Conservation (phyloP, 805 yeast genomes). For the Starmerella floris region DNA sequence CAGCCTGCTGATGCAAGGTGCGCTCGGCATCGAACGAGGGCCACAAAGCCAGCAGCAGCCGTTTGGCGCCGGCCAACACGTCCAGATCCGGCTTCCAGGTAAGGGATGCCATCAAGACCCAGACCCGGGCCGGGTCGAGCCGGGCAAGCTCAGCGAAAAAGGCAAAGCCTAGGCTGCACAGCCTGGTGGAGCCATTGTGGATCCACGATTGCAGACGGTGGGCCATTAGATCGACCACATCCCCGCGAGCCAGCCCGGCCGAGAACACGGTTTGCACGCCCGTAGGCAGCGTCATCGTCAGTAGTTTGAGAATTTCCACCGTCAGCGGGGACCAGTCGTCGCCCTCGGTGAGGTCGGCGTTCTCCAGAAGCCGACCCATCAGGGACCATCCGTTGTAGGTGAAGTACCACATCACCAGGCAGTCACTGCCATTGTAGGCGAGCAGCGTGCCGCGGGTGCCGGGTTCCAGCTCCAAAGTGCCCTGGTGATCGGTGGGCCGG, state of each 20-base stretch:
- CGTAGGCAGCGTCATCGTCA: constrained; percentile 35
- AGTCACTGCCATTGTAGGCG: constrained; percentile 28
- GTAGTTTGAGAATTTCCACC: constrained; percentile 38
- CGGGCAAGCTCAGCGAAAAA: constrained; percentile 39
- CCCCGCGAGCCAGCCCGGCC: constrained; percentile 38
- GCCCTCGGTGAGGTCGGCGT: constrained; percentile 29
- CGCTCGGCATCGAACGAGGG: constrained; percentile 5
- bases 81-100: constrained; percentile 5
- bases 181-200: constrained; percentile 5
- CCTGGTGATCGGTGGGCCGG: constrained; percentile 36
- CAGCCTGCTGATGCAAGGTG: constrained; percentile 6
- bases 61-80: constrained; percentile 7
- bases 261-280: constrained; percentile 31
- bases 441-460: constrained; percentile 63
- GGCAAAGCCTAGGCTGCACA: constrained; percentile 23
- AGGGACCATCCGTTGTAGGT: constrained; percentile 79
- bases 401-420: constrained; percentile 50
- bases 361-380: constrained; percentile 64
- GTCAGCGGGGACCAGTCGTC: constrained; percentile 30
- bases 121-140: constrained; percentile 50
- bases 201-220: constrained; percentile 47
- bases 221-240: constrained; percentile 48
- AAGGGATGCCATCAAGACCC: constrained; percentile 52
- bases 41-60: constrained; percentile 7
- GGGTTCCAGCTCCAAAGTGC: constrained; percentile 34